phyloP scores from a whole-genome alignment of 768 basidiomycete genomes.

The Phaeotremella skinneri region DNA sequence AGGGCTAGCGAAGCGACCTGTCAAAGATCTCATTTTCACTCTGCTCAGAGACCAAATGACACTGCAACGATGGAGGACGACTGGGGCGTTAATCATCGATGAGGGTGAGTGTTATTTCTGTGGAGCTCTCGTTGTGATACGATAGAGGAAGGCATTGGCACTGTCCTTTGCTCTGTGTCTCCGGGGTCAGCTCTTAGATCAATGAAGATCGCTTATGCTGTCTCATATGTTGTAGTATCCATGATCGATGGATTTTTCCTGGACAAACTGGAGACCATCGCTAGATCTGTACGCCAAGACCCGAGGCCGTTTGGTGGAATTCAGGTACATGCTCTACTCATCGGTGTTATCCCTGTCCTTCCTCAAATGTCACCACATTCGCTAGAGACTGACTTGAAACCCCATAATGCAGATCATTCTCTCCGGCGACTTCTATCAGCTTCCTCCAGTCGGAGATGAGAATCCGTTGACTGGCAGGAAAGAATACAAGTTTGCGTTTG shows the following conservation, averaged over 20 bases:
- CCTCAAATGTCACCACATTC: no score
- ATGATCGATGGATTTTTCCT: constrained; percentile 51
- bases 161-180: no score
- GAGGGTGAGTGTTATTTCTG: constrained; percentile 34
- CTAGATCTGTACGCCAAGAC: constrained; percentile 38
- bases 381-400: background rate
- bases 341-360: no score
- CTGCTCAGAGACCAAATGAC: constrained; percentile 22
- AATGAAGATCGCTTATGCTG: background rate
- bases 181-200: no score
- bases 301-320: constrained; percentile 51
- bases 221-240: constrained; percentile 34
- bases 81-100: constrained; percentile 45
- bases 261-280: constrained; percentile 51
- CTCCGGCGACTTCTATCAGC: constrained; percentile 54
- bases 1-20: constrained; percentile 26
- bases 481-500: constrained; percentile 46
- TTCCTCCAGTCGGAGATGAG: constrained; percentile 50
- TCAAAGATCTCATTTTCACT: constrained; percentile 22
- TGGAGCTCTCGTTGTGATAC: background rate
- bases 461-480: constrained; percentile 7
- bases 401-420: constrained; percentile 45
- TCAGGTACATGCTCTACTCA: constrained; percentile 22
- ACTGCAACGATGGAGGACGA: constrained; percentile 32
- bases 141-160: no score